Percentiles rank a stretch among this genome's conserved stretches.
phyloP scores from a whole-genome alignment of 2,329 filamentous ascomycete genomes.

The Cyphellophora attinorum region DNA sequence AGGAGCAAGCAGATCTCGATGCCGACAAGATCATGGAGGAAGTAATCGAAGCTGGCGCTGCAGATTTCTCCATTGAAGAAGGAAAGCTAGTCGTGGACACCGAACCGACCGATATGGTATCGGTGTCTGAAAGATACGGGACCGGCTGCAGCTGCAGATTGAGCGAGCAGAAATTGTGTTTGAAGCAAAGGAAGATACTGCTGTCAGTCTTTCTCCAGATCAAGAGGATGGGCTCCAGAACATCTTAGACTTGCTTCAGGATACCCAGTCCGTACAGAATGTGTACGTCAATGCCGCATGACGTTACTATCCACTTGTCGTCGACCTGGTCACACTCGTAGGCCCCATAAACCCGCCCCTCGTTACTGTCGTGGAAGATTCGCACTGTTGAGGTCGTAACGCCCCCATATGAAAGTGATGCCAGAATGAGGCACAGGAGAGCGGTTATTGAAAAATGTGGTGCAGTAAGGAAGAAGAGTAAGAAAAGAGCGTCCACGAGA shows the following conservation, averaged over 20 bases:
- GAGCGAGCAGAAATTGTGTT: conserved; percentile 73
- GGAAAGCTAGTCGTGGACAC: conserved; percentile 63
- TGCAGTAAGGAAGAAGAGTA: too few species aligned
- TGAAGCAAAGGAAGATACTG: conserved; percentile 72
- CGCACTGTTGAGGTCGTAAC: too few species aligned
- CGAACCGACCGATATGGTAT: conserved; percentile 54
- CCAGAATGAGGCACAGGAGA: too few species aligned
- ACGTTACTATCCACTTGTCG: neutral
- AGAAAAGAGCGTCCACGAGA: too few species aligned
- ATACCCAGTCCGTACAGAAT: conserved; percentile 64
- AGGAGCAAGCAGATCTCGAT: conserved; percentile 39
- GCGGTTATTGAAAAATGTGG: too few species aligned
- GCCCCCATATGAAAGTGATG: too few species aligned
- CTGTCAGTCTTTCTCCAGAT: conserved; percentile 51
- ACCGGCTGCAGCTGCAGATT: conserved; percentile 56
- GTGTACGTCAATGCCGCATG: conserved; percentile 59
- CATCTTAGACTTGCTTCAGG: conserved; percentile 46
- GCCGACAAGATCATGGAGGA: conserved; percentile 67
- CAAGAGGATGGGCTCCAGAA: conserved; percentile 48
- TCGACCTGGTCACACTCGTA: neutral
- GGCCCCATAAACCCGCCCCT: too few species aligned
- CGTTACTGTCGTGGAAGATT: too few species aligned
- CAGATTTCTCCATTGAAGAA: conserved; percentile 47
- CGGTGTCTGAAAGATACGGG: conserved; percentile 56
- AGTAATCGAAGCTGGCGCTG: conserved; percentile 74